phyloP scores from a whole-genome alignment of 371 early-diverging fungal genomes.

The Mortierella sp. region DNA sequence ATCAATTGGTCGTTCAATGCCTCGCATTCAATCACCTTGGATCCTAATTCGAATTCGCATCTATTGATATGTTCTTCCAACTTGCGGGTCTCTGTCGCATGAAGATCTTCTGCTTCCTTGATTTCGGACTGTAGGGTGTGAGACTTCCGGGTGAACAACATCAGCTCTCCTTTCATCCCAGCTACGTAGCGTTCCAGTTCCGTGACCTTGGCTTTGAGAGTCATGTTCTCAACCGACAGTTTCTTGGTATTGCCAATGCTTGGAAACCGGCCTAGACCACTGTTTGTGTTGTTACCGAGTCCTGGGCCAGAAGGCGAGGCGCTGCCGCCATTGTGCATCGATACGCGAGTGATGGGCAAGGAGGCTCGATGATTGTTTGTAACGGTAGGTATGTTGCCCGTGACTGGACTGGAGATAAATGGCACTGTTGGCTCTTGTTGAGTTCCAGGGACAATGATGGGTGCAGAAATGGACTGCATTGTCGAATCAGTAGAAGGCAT shows the following conservation, averaged over 20 bases:
- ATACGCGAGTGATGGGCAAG: neutral
- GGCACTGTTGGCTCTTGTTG: conserved; percentile 47
- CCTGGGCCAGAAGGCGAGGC: neutral
- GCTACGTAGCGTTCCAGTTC: conserved; percentile 54
- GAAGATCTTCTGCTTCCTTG: conserved; percentile 25
- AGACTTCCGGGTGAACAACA: conserved; percentile 36
- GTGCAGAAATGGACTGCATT: conserved; percentile 51
- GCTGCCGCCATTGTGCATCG: conserved; percentile 1
- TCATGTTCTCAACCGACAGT: conserved; percentile 30
- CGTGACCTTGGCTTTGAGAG: conserved; percentile 36
- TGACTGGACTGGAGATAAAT: neutral
- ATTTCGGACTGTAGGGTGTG: conserved; percentile 22
- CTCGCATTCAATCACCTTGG: conserved; percentile 33
- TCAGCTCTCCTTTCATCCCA: conserved; percentile 49
- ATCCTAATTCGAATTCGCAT: conserved; percentile 34
- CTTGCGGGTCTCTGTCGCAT: conserved; percentile 8
- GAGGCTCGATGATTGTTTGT: neutral
- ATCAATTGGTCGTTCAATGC: conserved; percentile 12
- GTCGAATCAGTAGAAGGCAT: conserved; percentile 40
- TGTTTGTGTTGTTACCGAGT: conserved; percentile 9
- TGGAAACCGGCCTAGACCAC: conserved; percentile 39
- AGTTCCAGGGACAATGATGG: conserved; percentile 49
- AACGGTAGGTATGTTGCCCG: neutral
- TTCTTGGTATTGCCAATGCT: conserved; percentile 47
- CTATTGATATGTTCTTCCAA: conserved; percentile 21